phyloP scores from a whole-genome alignment of 805 yeast genomes.

The Candida pini region DNA sequence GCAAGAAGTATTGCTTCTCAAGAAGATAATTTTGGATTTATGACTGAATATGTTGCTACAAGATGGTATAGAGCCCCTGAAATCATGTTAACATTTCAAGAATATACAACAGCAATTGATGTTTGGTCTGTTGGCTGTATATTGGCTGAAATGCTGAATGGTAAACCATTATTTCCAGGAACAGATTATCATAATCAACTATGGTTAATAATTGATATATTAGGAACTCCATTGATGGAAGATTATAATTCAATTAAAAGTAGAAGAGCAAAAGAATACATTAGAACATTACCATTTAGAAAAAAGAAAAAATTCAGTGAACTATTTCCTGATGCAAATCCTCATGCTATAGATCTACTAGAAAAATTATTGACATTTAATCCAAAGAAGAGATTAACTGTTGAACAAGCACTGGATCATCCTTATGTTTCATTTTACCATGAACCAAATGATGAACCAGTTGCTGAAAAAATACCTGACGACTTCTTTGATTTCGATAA shows the following conservation, averaged over 20 bases:
- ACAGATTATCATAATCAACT: constrained; percentile 90
- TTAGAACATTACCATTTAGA: constrained; percentile 68
- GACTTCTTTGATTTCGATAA: constrained; percentile 89
- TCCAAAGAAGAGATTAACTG: constrained; percentile 78
- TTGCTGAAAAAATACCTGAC: constrained; percentile 73
- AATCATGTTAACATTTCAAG: constrained; percentile 89
- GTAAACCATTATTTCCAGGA: constrained; percentile 89
- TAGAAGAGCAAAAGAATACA: constrained; percentile 83
- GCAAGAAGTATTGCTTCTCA: constrained; percentile 63
- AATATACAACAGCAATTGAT: constrained; percentile 94
- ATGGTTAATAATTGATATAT: constrained; percentile 72
- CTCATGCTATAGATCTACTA: constrained; percentile 63
- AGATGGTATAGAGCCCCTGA: constrained; percentile 99
- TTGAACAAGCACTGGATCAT: constrained; percentile 76
- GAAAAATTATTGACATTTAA: constrained; percentile 74
- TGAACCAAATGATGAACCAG: constrained; percentile 92
- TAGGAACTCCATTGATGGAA: constrained; percentile 84
- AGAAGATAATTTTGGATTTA: constrained; percentile 66
- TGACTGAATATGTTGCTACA: constrained; percentile 98
- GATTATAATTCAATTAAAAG: constrained; percentile 72
- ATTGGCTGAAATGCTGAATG: constrained; percentile 81
- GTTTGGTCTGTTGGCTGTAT: constrained; percentile 98
- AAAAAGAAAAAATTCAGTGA: constrained; percentile 52
- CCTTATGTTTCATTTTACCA: constrained; percentile 87
- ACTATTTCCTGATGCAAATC: constrained; percentile 48